Evolutionary conservation across 1,284 basidiomycete species (phyloP).

Genomic region (Vanrija sp.): DNA sequence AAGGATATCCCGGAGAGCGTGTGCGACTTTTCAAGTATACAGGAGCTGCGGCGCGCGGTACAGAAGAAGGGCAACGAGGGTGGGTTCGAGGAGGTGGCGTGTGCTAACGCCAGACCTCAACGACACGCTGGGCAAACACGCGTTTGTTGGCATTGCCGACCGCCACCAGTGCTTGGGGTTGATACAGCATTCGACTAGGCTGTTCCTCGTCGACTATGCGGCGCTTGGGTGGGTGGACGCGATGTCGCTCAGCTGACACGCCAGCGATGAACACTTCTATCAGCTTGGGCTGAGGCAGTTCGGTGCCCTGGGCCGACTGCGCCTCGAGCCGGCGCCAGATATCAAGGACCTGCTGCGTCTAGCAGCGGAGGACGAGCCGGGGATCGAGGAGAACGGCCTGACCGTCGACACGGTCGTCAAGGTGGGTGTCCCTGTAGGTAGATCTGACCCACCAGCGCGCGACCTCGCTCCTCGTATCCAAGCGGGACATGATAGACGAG

Average conservation of each 20-base stretch:
- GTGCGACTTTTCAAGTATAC: conserved; percentile 76
- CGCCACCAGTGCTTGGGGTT: conserved; percentile 67
- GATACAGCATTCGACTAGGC: conserved; percentile 79
- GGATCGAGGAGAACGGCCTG: conserved; percentile 39
- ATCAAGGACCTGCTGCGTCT: conserved; percentile 68
- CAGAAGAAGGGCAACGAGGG: conserved; percentile 45
- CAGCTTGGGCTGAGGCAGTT: conserved; percentile 91
- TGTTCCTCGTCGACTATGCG: conserved; percentile 85
- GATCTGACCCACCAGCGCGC: conserved; percentile 8
- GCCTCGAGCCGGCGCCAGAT: conserved; percentile 75
- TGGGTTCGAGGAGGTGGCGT: not conserved
- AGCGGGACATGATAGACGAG: conserved; percentile 82
- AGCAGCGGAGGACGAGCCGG: conserved; percentile 68
- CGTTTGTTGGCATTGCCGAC: conserved; percentile 91
- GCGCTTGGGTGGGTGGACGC: conserved; percentile 62
- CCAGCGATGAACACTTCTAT: conserved; percentile 90
- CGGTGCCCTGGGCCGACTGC: conserved; percentile 69
- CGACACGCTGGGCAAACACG: conserved; percentile 80
- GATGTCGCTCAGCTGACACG: conserved; percentile 1
- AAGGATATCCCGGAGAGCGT: conserved; percentile 70
- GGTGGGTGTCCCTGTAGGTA: conserved; percentile 51
- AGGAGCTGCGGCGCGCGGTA: conserved; percentile 61
- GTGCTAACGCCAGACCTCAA: conserved; percentile 59
- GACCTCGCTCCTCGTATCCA: conserved; percentile 44
- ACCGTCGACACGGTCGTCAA: conserved; percentile 59